phyloP scores from a whole-genome alignment of 768 basidiomycete genomes.

The Lentinula raphanica region DNA sequence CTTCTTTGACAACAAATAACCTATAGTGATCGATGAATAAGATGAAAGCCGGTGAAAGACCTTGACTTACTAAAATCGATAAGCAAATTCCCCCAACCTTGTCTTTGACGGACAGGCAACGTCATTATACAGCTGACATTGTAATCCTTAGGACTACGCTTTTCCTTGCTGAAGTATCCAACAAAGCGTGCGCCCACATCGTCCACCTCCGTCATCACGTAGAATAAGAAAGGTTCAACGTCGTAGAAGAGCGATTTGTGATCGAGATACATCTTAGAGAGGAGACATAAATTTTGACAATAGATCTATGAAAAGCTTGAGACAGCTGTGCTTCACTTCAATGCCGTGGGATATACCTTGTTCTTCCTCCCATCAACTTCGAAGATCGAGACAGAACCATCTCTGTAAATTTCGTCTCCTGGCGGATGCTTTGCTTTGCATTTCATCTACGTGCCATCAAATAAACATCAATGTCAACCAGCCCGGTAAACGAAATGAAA shows the following conservation, averaged over 20 bases:
- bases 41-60: not conserved
- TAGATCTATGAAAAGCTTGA: constrained; percentile 63
- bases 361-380: constrained; percentile 98
- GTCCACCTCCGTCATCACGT: constrained; percentile 92
- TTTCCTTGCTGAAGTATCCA: constrained; percentile 99
- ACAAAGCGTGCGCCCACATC: constrained; percentile 90
- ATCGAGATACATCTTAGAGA: constrained; percentile 98
- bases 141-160: constrained; percentile 90
- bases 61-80: constrained; percentile 93
- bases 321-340: not conserved
- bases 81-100: constrained; percentile 94
- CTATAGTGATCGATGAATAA: constrained; percentile 34
- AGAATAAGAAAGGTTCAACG: constrained; percentile 98
- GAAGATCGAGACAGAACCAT: constrained; percentile 83
- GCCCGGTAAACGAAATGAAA: not conserved
- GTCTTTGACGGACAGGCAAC: constrained; percentile 86
- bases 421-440: constrained; percentile 94
- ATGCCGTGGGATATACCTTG: constrained; percentile 48
- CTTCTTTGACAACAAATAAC: constrained; percentile 94
- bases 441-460: constrained; percentile 60
- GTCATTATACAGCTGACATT: constrained; percentile 99
- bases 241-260: constrained; percentile 99
- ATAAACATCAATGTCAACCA: not conserved
- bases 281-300: constrained; percentile 94
- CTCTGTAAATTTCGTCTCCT: constrained; percentile 96